Base-by-base conservation (phyloP, 139 green algal species). In the Mesotaenium endlicherianum region DNA sequence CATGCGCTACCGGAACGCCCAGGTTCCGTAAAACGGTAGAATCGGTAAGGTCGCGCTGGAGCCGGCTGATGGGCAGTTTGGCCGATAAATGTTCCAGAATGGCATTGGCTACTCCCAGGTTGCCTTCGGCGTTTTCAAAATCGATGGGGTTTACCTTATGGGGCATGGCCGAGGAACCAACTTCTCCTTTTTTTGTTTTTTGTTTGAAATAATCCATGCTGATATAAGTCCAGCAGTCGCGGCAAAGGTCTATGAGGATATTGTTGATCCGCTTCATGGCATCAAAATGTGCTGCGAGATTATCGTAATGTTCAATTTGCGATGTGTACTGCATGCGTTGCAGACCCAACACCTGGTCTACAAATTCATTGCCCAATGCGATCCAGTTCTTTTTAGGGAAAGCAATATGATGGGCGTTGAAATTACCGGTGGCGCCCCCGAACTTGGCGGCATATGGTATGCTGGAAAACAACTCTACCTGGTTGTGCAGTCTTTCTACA, bases 81-180 rank as follows among this genome's bases (percentile, higher is more conserved):
- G 86, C 88, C 1, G 90, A 87, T 26, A 99, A 89, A 91, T 99
- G 96, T 20, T 91, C 91, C 90, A 99, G 88, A 20, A 96, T 64
- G 11, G 95, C 93, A 75, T 99, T 99, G 80, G 95, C 97, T 14
- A 99, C 77, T n/a, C 97, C 97, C 41, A 98, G 86, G 91, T 99
- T 99, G 82, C 97, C 97, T 91, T 99, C 97, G 44, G 81, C 93
- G 93, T 99, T 99, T 86, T 99, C 95, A 92, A 99, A 99, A 91
- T 99, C 96, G 67, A 99, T 99, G 47, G 97, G 96, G 89, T 99
- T 99, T 40, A 98, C 95, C 91, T 98, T 98, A 91, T 98, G 95
- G 0, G 95, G 95, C 95, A 98, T 98, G 34, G 95, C 98, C 59
- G 92, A 96, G 41, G 93, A 97, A 11, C 95, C 95, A 1, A 98